Conservation (phyloP, 495 filamentous ascomycete species). For the Penicillium turbatum region DNA sequence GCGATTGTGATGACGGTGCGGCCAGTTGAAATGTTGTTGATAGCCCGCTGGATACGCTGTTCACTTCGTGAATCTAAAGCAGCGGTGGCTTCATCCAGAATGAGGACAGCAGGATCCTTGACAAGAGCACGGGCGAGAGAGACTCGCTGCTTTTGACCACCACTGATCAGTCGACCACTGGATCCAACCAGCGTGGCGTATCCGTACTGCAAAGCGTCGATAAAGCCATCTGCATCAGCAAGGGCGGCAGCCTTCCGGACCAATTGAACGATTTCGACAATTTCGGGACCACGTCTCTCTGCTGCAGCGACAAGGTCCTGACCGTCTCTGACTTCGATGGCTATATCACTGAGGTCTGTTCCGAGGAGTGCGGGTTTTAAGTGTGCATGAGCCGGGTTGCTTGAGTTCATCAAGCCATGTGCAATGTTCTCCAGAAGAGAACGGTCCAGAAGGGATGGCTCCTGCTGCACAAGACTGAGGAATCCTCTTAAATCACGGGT, state of each 20-base stretch:
- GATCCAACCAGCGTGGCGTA: slow-evolving; percentile 51
- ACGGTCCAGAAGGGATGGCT: slow-evolving; percentile 58
- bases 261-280: slow-evolving; percentile 38
- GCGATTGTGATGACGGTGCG: slow-evolving; percentile 48
- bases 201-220: slow-evolving; percentile 45
- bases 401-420: slow-evolving; percentile 58
- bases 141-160: slow-evolving; percentile 61
- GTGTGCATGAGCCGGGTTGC: slow-evolving; percentile 40
- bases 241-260: slow-evolving; percentile 37
- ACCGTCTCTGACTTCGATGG: slow-evolving; percentile 32
- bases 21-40: slow-evolving; percentile 42
- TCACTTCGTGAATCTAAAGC: slow-evolving; percentile 52
- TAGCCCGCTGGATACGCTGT: slow-evolving; percentile 48
- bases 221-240: slow-evolving; percentile 44
- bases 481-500: slow-evolving; percentile 51
- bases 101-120: slow-evolving; percentile 73
- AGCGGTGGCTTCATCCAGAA: slow-evolving; percentile 78
- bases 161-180: slow-evolving; percentile 55
- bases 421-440: slow-evolving; percentile 68
- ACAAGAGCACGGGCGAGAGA: slow-evolving; percentile 69
- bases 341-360: slow-evolving; percentile 30
- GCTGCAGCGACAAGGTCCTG: slow-evolving; percentile 32
- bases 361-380: slow-evolving; percentile 32
- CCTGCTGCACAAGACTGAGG: slow-evolving; percentile 63
- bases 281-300: slow-evolving; percentile 22